Percentiles rank a stretch among this genome's conserved stretches.
phyloP scores from a whole-genome alignment of 2,329 filamentous ascomycete genomes.

The Claviceps capensis region DNA sequence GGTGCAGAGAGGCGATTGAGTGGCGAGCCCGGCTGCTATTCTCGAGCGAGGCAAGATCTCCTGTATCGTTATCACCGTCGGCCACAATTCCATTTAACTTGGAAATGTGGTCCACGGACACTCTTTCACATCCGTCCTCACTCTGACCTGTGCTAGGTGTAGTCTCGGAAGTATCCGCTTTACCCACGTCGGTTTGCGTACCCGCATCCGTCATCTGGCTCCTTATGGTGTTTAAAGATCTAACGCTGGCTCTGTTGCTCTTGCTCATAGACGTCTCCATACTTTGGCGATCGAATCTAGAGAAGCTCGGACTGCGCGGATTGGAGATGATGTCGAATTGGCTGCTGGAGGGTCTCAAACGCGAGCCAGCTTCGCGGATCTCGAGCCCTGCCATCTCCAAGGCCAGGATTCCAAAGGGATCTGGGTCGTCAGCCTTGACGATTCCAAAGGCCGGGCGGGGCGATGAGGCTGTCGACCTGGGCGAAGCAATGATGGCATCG shows the following conservation, averaged over 20 bases:
- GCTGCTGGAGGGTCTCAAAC: conserved; percentile 56
- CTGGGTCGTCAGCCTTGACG: conserved; percentile 67
- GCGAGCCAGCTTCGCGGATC: conserved; percentile 74
- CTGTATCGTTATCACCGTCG: conserved; percentile 46
- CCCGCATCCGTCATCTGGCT: conserved; percentile 57
- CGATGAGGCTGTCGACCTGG: conserved; percentile 21
- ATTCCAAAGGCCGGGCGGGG: conserved; percentile 55
- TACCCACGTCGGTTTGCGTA: conserved; percentile 41
- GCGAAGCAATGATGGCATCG: conserved; percentile 47
- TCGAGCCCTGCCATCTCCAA: conserved; percentile 83
- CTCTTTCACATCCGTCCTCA: conserved; percentile 33
- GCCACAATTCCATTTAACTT: conserved; percentile 9
- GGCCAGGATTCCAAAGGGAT: conserved; percentile 82
- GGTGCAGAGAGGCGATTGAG: conserved; percentile 17
- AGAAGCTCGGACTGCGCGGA: conserved; percentile 58
- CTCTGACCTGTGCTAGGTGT: conserved; percentile 41
- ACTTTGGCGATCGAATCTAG: conserved; percentile 50
- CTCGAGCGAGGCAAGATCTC: conserved; percentile 37
- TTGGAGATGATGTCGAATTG: conserved; percentile 72
- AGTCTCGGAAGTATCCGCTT: conserved; percentile 37
- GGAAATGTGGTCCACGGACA: conserved; percentile 26
- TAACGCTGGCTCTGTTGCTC: conserved; percentile 61
- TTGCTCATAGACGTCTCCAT: conserved; percentile 46
- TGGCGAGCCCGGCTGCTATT: conserved; percentile 26
- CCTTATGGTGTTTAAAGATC: conserved; percentile 55